Conservation (phyloP, 2,329 filamentous ascomycete genomes). For the Penicillium glabrum region DNA sequence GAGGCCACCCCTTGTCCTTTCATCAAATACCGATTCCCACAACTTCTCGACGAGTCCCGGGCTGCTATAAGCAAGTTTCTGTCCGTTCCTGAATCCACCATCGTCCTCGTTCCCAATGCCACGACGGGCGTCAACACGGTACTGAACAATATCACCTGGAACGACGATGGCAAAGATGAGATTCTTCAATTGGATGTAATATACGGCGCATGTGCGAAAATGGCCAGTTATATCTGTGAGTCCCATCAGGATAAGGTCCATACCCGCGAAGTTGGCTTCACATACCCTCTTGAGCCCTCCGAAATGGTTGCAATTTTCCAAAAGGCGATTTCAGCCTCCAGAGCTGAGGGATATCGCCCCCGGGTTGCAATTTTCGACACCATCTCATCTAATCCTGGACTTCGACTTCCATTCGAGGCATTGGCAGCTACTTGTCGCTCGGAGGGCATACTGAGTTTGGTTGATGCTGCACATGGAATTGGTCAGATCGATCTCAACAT, state of each 20-base stretch:
- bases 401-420: conserved; percentile 70
- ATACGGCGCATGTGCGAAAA: conserved; percentile 72
- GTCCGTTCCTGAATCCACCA: conserved; percentile 60
- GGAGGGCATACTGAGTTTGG: conserved; percentile 63
- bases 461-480: conserved; percentile 78
- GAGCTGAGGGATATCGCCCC: conserved; percentile 10
- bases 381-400: conserved; percentile 70
- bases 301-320: conserved; percentile 51
- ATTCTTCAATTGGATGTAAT: conserved; percentile 64
- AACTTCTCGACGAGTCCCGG: conserved; percentile 62
- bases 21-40: conserved; percentile 66
- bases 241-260: conserved; percentile 48
- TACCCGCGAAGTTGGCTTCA: conserved; percentile 48
- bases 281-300: conserved; percentile 68
- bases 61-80: conserved; percentile 64
- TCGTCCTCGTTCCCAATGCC: conserved; percentile 76
- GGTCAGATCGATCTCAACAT: conserved; percentile 73
- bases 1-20: conserved; percentile 71
- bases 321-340: conserved; percentile 8
- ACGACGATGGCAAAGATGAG: conserved; percentile 60
- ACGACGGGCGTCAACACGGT: conserved; percentile 68
- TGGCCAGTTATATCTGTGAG: conserved; percentile 68
- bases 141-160: conserved; percentile 68
- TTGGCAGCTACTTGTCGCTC: conserved; percentile 63
- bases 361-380: conserved; percentile 74